These are phyloP conservation scores for Eucalyptus sp. DNA, from an alignment of 345 rosid species.

Conservation along the genomic window DNA sequence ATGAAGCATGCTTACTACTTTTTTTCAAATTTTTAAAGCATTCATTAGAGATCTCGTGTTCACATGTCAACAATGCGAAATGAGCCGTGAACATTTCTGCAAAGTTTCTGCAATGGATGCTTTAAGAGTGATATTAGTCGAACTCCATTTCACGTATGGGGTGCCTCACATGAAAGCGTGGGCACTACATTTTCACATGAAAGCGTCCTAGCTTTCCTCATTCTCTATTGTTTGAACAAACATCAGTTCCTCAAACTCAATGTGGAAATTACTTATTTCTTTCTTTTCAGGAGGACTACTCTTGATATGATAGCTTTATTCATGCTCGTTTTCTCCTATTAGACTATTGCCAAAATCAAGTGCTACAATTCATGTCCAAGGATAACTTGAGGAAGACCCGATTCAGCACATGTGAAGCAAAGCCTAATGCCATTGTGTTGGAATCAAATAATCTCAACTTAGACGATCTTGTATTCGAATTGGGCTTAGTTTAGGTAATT, in stretches of 20 bases:
- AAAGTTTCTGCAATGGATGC: accelerated
- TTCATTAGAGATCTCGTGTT: neutral
- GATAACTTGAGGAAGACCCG: neutral
- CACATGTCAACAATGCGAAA: neutral
- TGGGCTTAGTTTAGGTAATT: neutral
- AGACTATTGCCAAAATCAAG: neutral
- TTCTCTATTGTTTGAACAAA: neutral
- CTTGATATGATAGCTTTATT: neutral
- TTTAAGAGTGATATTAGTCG: neutral
- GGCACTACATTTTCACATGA: neutral
- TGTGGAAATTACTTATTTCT: neutral
- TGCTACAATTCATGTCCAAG: neutral
- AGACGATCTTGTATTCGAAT: neutral
- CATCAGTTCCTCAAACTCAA: accelerated
- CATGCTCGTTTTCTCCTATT: accelerated
- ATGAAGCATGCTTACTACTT: neutral
- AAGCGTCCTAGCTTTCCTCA: too few species aligned
- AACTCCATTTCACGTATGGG: neutral
- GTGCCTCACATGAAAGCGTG: neutral
- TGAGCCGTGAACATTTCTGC: neutral
- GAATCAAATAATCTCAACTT: neutral
- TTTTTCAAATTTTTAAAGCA: neutral
- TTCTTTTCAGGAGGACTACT: accelerated
- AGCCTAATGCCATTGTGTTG: neutral
- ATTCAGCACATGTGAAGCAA: neutral